phyloP scores from a whole-genome alignment of 129 eudicot genomes.

The Pittosporum tobira region DNA sequence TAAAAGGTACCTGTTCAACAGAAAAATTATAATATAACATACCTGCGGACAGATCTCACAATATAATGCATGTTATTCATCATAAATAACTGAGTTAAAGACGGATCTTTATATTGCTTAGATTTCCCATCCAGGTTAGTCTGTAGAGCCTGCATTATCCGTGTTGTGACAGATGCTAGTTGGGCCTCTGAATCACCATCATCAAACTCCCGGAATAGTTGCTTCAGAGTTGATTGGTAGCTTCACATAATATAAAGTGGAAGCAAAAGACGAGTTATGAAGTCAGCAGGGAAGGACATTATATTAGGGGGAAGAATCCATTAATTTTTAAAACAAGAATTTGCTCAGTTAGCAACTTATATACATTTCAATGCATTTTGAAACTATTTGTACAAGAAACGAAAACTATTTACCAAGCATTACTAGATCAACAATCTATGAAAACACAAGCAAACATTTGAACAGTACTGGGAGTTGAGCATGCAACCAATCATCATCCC shows the following conservation, averaged over 20 bases:
- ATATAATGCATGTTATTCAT: constrained; percentile 93
- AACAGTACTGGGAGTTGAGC: neutral
- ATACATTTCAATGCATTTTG: neutral
- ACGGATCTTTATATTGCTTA: constrained; percentile 80
- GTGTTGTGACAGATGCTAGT: constrained; percentile 52
- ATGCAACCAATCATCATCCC: neutral
- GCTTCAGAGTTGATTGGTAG: constrained; percentile 77
- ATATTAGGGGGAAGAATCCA: too few relatives aligned
- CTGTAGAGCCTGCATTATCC: constrained; percentile 80
- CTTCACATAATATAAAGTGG: constrained; percentile 22
- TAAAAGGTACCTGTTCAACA: neutral
- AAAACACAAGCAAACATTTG: neutral
- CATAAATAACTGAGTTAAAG: constrained; percentile 77
- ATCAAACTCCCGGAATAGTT: constrained; percentile 55
- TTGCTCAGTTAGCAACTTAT: neutral
- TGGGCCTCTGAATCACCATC: constrained; percentile 44
- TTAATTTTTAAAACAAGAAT: neutral
- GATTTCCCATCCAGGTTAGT: constrained; percentile 82
- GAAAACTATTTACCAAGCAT: neutral
- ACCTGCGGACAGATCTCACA: constrained; percentile 91
- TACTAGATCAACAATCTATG: neutral
- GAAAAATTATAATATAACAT: neutral
- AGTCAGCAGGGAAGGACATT: too few relatives aligned
- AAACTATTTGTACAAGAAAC: neutral
- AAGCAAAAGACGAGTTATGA: neutral